These are phyloP conservation scores for Hypoxylon sp. DNA, from an alignment of 2,329 filamentous ascomycete species.

Conservation along the genomic window DNA sequence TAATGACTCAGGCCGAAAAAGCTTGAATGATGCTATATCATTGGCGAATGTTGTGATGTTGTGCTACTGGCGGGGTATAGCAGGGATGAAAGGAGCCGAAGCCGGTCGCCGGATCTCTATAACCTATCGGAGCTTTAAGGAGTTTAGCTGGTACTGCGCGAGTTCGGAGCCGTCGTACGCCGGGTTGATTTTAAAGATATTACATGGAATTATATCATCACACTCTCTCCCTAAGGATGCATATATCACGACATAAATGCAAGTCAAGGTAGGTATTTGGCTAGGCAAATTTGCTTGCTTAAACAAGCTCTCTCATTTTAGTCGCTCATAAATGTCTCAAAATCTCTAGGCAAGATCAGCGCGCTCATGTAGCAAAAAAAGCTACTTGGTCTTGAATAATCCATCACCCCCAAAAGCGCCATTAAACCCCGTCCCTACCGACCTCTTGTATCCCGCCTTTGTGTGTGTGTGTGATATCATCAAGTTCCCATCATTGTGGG, in stretches of 20 bases:
- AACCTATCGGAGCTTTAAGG: too few relatives aligned
- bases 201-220: too few relatives aligned
- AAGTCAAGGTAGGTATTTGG: not conserved
- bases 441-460: slow-evolving; percentile 13
- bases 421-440: slow-evolving; percentile 22
- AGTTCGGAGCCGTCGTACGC: too few relatives aligned
- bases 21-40: slow-evolving; percentile 14
- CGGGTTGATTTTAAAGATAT: too few relatives aligned
- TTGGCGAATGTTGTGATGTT: slow-evolving; percentile 15
- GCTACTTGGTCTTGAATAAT: slow-evolving; percentile 10
- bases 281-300: slow-evolving; percentile 12
- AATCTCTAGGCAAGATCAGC: slow-evolving; percentile 15
- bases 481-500: slow-evolving; percentile 28
- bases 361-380: slow-evolving; percentile 3
- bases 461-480: slow-evolving; percentile 26
- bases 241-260: not conserved
- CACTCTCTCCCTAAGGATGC: too few relatives aligned
- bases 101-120: slow-evolving; percentile 33
- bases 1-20: slow-evolving; percentile 29
- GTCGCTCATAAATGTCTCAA: slow-evolving; percentile 15
- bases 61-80: slow-evolving; percentile 12
- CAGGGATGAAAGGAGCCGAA: slow-evolving; percentile 3
- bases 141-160: too few relatives aligned
- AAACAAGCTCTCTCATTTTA: slow-evolving; percentile 20
- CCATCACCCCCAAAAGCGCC: slow-evolving; percentile 15